Evolutionary conservation across 192 early-diverging fungal species (phyloP), one percentile per base, ranked within the genome.

Genomic region (Podila horticola): DNA sequence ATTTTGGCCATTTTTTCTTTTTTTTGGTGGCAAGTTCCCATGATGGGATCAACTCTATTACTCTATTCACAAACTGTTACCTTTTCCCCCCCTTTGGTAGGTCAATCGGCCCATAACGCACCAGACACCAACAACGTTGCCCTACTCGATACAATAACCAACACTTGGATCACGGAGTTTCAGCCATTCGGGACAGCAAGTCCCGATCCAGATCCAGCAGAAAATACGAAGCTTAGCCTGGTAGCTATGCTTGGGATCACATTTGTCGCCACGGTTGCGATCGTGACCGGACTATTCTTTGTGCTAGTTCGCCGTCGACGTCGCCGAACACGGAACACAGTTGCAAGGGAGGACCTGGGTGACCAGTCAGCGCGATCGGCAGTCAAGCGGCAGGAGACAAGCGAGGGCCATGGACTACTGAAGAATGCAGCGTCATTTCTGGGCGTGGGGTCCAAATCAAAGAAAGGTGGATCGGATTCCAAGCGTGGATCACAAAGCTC

Each of bases 171-270:
- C 31, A 52, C 48, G 5, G 60, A 36, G 29, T 79, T 30, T 22
- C 57, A 60, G 13, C 75, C 75, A 2, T 28, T 58, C 2, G 75
- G 75, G 4, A 67, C 22, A 34, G 28, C 58, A 20, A 36, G 3
- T 15, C 52, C 65, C 0, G n/a, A 61, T 19, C 5, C 51, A 19
- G 13, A 60, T 0, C 34, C 26, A 8, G 9, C 50, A 3, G 36
- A 29, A 9, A 61, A 33, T 9, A 30, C 58, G 24, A 9, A 60
- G 10, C 62, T 69, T 5, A 66, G 77, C 11, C 38, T 73, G 0
- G 77, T 55, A 17, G 77, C 77, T 51, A 62, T 81, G 10, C 71
- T 81, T 17, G 77, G 77, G 3, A 81, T 81, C 26, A 66, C 71
- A 8, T 69, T 81, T 31, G 66, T 81, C 36, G 24, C 73, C 55